phyloP scores from a whole-genome alignment of 768 basidiomycete genomes.

The Tricholomella constricta region DNA sequence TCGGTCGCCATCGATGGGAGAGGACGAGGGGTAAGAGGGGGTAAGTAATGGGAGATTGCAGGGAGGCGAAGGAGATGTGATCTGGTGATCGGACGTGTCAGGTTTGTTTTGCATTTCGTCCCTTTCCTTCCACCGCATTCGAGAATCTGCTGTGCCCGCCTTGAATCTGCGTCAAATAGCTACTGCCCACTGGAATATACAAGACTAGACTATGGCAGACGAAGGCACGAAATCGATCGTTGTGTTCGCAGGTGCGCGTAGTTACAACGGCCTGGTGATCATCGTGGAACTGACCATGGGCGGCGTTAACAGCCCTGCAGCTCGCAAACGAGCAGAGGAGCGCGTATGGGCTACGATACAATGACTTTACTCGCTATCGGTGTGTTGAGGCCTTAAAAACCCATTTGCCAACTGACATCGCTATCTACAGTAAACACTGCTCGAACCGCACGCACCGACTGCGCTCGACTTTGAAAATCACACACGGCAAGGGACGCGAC shows the following conservation, averaged over 20 bases:
- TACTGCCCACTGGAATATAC: slow-evolving; percentile 13
- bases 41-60: not conserved
- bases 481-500: slow-evolving; percentile 86
- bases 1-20: slow-evolving; percentile 53
- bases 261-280: not conserved
- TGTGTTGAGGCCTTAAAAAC: slow-evolving; percentile 28
- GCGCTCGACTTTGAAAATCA: slow-evolving; percentile 80
- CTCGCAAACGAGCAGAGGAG: slow-evolving; percentile 87
- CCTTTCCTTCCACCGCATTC: slow-evolving; percentile 13
- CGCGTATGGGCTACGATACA: slow-evolving; percentile 89
- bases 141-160: slow-evolving; percentile 7
- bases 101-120: slow-evolving; percentile 1
- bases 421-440: slow-evolving; percentile 79
- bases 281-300: slow-evolving; percentile 1
- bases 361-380: slow-evolving; percentile 87
- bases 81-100: slow-evolving; percentile 3
- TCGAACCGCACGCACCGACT: slow-evolving; percentile 88
- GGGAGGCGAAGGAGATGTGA: not conserved
- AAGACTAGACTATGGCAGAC: slow-evolving; percentile 29
- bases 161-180: slow-evolving; percentile 14
- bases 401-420: not conserved
- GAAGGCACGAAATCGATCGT: slow-evolving; percentile 23
- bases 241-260: slow-evolving; percentile 38
- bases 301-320: slow-evolving; percentile 61
- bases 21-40: not conserved